Evolutionary conservation across 1,284 basidiomycete species (phyloP).

Genomic region (Termitomyces sp.): DNA sequence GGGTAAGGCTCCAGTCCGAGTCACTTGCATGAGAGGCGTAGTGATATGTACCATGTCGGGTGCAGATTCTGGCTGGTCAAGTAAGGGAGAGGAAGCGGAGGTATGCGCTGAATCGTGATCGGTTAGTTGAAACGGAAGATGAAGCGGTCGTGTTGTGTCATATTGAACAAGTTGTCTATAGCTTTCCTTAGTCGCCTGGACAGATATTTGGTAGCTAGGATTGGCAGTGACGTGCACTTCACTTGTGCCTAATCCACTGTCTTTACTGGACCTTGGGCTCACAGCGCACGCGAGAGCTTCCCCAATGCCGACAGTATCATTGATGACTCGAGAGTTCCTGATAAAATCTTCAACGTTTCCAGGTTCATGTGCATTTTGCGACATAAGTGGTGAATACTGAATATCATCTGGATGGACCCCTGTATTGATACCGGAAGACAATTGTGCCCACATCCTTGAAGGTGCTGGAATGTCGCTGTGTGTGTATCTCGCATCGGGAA

Average conservation of each 20-base stretch:
- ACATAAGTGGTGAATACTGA: slow-evolving; percentile 47
- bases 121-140: slow-evolving; percentile 7
- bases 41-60: neutral
- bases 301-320: slow-evolving; percentile 34
- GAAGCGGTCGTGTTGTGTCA: slow-evolving; percentile 28
- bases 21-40: neutral
- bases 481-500: slow-evolving; percentile 19
- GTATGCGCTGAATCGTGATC: slow-evolving; percentile 16
- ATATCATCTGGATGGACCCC: slow-evolving; percentile 48
- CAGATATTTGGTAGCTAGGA: neutral
- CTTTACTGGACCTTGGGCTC: slow-evolving; percentile 29
- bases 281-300: slow-evolving; percentile 43
- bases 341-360: slow-evolving; percentile 10
- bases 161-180: slow-evolving; percentile 31
- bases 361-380: slow-evolving; percentile 19
- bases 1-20: slow-evolving; percentile 21
- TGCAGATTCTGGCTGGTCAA: slow-evolving; percentile 5
- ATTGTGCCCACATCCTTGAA: slow-evolving; percentile 50
- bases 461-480: slow-evolving; percentile 35
- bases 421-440: slow-evolving; percentile 42
- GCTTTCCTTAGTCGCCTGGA: slow-evolving; percentile 16
- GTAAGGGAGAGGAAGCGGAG: slow-evolving; percentile 16
- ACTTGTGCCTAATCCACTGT: slow-evolving; percentile 44
- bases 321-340: slow-evolving; percentile 31
- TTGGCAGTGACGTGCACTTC: slow-evolving; percentile 24